phyloP scores from a whole-genome alignment of 768 basidiomycete species.

The Phylloporus sp. region DNA sequence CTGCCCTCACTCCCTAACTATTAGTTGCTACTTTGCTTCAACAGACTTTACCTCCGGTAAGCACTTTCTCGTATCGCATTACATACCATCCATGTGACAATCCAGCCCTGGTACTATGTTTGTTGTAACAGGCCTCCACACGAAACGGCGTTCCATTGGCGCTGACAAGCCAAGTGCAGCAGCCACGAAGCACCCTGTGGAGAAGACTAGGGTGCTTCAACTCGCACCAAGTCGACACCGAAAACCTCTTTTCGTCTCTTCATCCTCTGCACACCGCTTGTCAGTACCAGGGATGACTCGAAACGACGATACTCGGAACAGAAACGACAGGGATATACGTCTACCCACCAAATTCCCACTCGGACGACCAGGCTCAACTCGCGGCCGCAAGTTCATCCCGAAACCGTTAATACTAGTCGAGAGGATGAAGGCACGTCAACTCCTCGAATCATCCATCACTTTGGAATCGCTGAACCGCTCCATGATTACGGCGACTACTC shows the following conservation, averaged over 20 bases:
- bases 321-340: neutral
- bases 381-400: slow-evolving; percentile 19
- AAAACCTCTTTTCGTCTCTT: neutral
- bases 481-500: neutral
- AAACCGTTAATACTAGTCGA: slow-evolving; percentile 24
- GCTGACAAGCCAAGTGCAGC: neutral
- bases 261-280: neutral
- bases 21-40: neutral
- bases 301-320: neutral
- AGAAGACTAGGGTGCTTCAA: neutral
- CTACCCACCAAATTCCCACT: neutral
- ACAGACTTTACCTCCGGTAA: slow-evolving; percentile 3
- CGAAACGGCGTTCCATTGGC: slow-evolving; percentile 16
- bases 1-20: neutral
- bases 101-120: slow-evolving; percentile 21
- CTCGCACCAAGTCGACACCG: neutral
- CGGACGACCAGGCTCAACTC: neutral
- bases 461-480: neutral
- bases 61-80: slow-evolving; percentile 1
- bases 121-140: slow-evolving; percentile 20
- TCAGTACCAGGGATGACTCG: slow-evolving; percentile 3
- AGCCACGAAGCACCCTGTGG: neutral
- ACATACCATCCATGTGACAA: slow-evolving; percentile 14
- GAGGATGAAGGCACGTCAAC: slow-evolving; percentile 20
- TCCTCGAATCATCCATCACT: neutral